Conservation (phyloP, 495 filamentous ascomycete genomes). For the Tricharina praecox region DNA sequence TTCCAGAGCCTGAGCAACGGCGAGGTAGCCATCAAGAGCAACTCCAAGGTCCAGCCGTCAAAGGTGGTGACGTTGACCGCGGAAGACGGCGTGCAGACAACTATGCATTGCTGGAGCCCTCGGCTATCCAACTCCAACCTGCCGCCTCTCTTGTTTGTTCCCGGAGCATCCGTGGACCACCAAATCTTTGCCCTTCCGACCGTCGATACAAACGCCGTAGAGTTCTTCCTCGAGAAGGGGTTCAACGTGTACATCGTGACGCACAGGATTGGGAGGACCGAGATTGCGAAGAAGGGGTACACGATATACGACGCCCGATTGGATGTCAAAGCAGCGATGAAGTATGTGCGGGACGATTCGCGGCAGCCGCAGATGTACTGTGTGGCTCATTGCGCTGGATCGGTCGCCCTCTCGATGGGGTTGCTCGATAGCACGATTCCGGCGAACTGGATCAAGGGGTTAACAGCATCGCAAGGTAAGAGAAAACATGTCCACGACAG, state of each 20-base stretch:
- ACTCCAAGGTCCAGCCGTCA: slow-evolving; percentile 26
- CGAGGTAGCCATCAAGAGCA: slow-evolving; percentile 36
- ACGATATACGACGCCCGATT: slow-evolving; percentile 47
- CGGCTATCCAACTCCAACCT: slow-evolving; percentile 11
- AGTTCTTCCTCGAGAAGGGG: slow-evolving; percentile 44
- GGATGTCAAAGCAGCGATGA: slow-evolving; percentile 42
- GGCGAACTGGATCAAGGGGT: slow-evolving; percentile 39
- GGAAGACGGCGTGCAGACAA: slow-evolving; percentile 37
- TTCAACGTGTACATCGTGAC: slow-evolving; percentile 42
- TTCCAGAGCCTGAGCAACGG: slow-evolving; percentile 35
- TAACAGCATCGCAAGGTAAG: slow-evolving; percentile 37
- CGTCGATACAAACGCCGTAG: slow-evolving; percentile 46
- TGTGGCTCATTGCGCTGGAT: slow-evolving; percentile 50
- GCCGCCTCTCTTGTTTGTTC: slow-evolving; percentile 34
- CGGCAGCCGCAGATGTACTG: slow-evolving; percentile 36
- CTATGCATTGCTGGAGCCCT: slow-evolving; percentile 40
- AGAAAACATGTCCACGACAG: background rate
- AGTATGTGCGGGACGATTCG: slow-evolving; percentile 34
- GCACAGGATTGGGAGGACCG: slow-evolving; percentile 43
- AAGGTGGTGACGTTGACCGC: slow-evolving; percentile 30
- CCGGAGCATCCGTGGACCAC: slow-evolving; percentile 45
- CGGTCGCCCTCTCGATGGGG: slow-evolving; percentile 40
- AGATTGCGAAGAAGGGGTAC: slow-evolving; percentile 35
- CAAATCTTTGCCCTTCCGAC: slow-evolving; percentile 49
- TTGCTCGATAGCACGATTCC: slow-evolving; percentile 50